Conservation (phyloP, 306 rosid species). For the Luffa aegyptiaca region DNA sequence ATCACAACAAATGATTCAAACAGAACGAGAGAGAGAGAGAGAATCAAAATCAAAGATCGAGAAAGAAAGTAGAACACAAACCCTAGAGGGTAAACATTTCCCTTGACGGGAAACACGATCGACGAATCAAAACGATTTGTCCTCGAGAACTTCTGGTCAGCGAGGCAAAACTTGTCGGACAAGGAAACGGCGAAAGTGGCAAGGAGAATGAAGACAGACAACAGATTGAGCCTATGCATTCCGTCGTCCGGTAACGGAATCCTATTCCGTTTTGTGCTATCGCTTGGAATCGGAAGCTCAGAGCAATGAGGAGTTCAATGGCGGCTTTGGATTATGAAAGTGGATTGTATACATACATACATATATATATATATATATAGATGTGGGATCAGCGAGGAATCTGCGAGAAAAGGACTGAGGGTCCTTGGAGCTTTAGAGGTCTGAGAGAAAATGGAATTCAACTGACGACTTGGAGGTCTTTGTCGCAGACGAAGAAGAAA, state of each 20-base stretch:
- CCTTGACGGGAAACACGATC: conserved; percentile 27
- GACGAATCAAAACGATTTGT: conserved; percentile 16
- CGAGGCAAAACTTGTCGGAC: conserved; percentile 23
- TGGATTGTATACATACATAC: not conserved
- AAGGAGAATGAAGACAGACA: conserved; percentile 16
- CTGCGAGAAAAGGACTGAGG: not conserved
- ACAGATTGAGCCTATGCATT: conserved; percentile 1
- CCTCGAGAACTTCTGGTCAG: not conserved
- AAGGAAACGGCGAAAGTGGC: conserved; percentile 22
- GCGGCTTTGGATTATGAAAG: not conserved
- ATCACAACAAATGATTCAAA: not conserved
- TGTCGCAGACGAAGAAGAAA: not conserved
- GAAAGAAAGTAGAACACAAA: conserved; percentile 14
- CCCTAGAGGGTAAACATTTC: conserved; percentile 85
- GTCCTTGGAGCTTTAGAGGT: not conserved
- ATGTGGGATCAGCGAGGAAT: not conserved
- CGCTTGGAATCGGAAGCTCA: not conserved
- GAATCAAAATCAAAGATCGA: not conserved
- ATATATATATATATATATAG: not conserved
- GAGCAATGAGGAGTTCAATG: not conserved
- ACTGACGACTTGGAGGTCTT: not conserved
- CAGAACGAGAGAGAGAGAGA: not conserved
- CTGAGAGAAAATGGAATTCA: not conserved
- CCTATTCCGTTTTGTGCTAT: not conserved
- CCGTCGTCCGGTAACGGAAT: conserved; percentile 6